Percentiles rank a stretch among this genome's conserved stretches.
Evolutionary conservation across 106 monocot genomes (phyloP).

Genomic region (Narthecium ossifragum): DNA sequence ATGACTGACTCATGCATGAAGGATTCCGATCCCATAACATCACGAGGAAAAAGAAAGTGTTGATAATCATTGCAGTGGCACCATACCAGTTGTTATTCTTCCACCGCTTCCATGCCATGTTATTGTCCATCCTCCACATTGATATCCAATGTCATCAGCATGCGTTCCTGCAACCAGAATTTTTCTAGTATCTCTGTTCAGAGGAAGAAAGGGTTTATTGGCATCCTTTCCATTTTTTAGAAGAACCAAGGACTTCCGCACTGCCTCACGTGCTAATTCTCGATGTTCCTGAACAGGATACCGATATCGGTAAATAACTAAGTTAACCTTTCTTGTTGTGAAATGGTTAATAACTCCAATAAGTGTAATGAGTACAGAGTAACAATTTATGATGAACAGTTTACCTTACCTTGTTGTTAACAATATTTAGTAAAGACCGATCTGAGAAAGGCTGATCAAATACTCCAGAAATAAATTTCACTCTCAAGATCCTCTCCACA

Average conservation of each 20-base stretch:
- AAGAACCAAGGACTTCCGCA: constrained; percentile 74
- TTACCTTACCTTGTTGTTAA: constrained; percentile 76
- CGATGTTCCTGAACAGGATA: constrained; percentile 76
- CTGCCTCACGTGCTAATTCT: constrained; percentile 67
- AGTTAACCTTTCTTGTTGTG: no score
- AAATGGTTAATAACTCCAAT: no score
- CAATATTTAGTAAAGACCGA: constrained; percentile 42
- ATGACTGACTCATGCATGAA: no score
- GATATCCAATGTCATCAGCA: constrained; percentile 87
- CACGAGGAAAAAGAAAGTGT: no score
- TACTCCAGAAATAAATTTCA: constrained; percentile 78
- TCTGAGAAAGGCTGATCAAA: constrained; percentile 90
- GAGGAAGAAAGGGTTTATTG: constrained; percentile 56
- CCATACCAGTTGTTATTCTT: constrained; percentile 56
- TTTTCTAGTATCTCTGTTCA: constrained; percentile 64
- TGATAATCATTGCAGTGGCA: no score
- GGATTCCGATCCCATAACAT: no score
- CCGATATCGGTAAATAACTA: no score
- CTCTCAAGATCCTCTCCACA: constrained; percentile 74
- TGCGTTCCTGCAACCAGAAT: constrained; percentile 76
- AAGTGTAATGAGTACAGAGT: no score
- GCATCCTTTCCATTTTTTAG: constrained; percentile 72
- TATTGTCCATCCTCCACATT: constrained; percentile 94
- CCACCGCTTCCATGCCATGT: constrained; percentile 64
- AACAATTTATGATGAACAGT: no score